A percentile compares a stretch with the other conserved stretches of the same genome.
Evolutionary conservation across 306 rosid genomes (phyloP).

Genomic region (Glycyrrhiza uralensis): DNA sequence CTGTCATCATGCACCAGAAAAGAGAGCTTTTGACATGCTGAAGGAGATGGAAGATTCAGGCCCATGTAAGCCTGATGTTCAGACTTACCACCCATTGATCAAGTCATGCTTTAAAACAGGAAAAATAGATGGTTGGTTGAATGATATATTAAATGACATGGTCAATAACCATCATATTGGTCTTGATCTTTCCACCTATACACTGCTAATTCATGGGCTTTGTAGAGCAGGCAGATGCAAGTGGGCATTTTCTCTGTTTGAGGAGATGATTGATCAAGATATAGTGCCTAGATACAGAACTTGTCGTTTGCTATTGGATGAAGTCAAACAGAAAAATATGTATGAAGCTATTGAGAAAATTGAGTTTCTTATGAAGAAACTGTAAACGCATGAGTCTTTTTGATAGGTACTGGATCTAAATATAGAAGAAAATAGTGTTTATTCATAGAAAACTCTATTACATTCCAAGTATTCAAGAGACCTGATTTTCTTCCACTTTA

Average conservation of each 20-base stretch:
- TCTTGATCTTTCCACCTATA: constrained; percentile 73
- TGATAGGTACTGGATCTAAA: not conserved
- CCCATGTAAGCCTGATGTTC: constrained; percentile 71
- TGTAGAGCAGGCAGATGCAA: constrained; percentile 64
- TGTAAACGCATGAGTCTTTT: constrained; percentile 19
- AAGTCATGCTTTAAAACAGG: constrained; percentile 68
- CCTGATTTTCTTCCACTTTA: not conserved
- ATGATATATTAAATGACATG: constrained; percentile 64
- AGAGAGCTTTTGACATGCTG: constrained; percentile 49
- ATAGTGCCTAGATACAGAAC: constrained; percentile 65
- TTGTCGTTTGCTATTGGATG: constrained; percentile 69
- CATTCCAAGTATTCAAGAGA: not conserved
- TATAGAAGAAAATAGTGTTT: too few species aligned
- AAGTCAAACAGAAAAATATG: constrained; percentile 60
- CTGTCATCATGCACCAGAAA: constrained; percentile 53
- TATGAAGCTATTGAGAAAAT: constrained; percentile 59
- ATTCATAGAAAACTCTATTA: not conserved
- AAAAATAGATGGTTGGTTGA: constrained; percentile 35
- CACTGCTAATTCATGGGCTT: constrained; percentile 75
- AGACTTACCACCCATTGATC: constrained; percentile 78
- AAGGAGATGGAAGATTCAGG: constrained; percentile 61
- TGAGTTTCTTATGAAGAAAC: constrained; percentile 64
- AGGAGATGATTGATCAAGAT: constrained; percentile 72
- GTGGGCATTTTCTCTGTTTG: constrained; percentile 63
- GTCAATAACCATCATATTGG: constrained; percentile 60